Evolutionary conservation across 495 filamentous ascomycete genomes (phyloP), one percentile per base, ranked within the genome.

Genomic region (Trichoderma parareesei): DNA sequence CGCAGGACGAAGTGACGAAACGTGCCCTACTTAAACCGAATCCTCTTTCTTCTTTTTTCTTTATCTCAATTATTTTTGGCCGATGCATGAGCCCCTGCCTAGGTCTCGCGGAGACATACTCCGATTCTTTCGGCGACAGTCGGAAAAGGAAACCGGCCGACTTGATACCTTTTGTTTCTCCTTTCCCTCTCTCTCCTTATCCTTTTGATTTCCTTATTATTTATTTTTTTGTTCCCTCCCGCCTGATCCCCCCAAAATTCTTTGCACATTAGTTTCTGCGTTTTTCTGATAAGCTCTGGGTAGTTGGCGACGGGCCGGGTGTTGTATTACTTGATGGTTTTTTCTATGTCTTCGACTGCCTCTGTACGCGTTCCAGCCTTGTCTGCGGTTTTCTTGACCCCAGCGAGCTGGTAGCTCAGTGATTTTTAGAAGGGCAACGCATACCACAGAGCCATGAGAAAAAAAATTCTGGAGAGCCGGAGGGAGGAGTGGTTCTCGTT

Each of bases 1-100:
- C 72, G 73, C 75, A 78, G 78, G 77, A 83, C 76, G 80, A 84
- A 78, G 78, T 82, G 74, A 83, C 79, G 81, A 83, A 74, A 75
- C 73, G 71, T 69, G 67, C 74, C 71, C 71, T 71, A 71, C 71
- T 71, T 71, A 67, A 13, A 44, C 61, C 38, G 49, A 27, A 16
- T 46, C 61, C 35, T 20, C 5, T 46, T 63, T 68, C 67, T 63
- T 71, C 69, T 70, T 75, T 69, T 68, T 65, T 70, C 64, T 70
- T 63, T 65, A 68, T 65, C 27, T 27, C 27, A 27, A 27, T 27
- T 27, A 27, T 65, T 71, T 71, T 62, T 42, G 60, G 60, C 60
- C 60, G 60, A 44, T 20, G n/a, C 38, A 44, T 62, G 60, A 20
- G 38, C 18, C 16, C 5, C 35, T 61, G 35, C 7, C 13, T 62